A percentile compares a stretch with the other conserved stretches of the same genome.
These are phyloP conservation scores for Saturnispora serradocipensis DNA, from an alignment of 805 yeast species.

Conservation along the genomic window DNA sequence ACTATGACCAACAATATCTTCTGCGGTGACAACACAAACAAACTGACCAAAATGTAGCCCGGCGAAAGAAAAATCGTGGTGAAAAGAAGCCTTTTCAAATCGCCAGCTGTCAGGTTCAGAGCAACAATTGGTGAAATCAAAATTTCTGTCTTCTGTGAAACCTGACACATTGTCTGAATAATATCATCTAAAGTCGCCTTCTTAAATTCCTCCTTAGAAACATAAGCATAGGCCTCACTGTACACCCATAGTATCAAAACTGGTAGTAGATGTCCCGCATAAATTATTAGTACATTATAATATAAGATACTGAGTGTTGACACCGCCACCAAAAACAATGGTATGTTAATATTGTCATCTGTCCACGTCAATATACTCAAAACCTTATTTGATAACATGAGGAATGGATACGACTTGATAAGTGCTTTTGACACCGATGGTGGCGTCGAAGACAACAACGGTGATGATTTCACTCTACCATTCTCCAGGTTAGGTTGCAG, in stretches of 20 bases:
- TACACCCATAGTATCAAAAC: conserved; percentile 54
- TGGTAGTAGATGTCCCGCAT: conserved; percentile 70
- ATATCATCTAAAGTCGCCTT: conserved; percentile 85
- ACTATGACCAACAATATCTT: conserved; percentile 52
- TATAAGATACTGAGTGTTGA: conserved; percentile 58
- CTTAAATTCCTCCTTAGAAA: conserved; percentile 47
- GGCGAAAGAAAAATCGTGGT: conserved; percentile 86
- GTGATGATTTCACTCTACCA: conserved; percentile 49
- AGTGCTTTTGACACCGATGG: conserved; percentile 82
- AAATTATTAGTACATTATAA: conserved; percentile 68
- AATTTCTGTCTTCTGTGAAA: conserved; percentile 68
- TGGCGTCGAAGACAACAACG: conserved; percentile 81
- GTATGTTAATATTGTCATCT: conserved; percentile 63
- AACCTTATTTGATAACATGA: conserved; percentile 59
- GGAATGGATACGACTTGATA: conserved; percentile 75
- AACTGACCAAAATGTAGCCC: conserved; percentile 59
- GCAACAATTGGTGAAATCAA: conserved; percentile 72
- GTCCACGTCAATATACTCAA: conserved; percentile 86
- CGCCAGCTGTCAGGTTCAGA: conserved; percentile 65
- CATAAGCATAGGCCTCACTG: conserved; percentile 46
- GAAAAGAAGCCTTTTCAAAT: conserved; percentile 68
- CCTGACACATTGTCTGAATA: conserved; percentile 63
- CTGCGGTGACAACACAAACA: conserved; percentile 64
- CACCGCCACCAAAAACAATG: conserved; percentile 38
- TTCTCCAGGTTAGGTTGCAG: conserved; percentile 1